Percentiles rank a stretch among this genome's conserved stretches.
Conservation (phyloP, 2,329 filamentous ascomycete species). For the Penicillium sp. region DNA sequence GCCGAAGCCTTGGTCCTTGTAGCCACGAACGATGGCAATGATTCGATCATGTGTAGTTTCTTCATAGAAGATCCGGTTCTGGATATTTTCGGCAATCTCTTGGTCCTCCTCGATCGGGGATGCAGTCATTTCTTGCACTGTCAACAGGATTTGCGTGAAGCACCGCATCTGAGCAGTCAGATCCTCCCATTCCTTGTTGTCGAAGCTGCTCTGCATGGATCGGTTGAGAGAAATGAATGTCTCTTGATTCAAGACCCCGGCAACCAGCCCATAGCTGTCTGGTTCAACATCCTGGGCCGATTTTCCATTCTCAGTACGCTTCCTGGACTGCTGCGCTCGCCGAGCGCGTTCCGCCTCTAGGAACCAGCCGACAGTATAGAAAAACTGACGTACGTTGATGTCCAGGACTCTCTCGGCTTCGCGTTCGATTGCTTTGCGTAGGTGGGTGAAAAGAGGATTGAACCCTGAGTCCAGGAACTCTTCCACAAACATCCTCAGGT, state of each 20-base stretch:
- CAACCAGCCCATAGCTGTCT: constrained; percentile 79
- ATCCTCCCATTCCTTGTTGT: constrained; percentile 81
- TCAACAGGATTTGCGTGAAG: constrained; percentile 89
- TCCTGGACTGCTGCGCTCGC: constrained; percentile 55
- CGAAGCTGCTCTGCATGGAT: constrained; percentile 70
- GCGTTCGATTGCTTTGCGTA: constrained; percentile 83
- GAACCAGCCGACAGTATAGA: constrained; percentile 91
- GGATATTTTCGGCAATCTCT: constrained; percentile 95
- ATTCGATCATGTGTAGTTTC: constrained; percentile 88
- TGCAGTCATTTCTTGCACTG: constrained; percentile 85
- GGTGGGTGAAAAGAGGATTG: constrained; percentile 79
- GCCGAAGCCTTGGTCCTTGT: constrained; percentile 88
- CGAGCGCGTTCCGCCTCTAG: constrained; percentile 75
- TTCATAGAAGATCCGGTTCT: constrained; percentile 97
- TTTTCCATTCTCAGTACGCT: constrained; percentile 46
- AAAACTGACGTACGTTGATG: constrained; percentile 77
- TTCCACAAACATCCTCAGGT: constrained; percentile 76
- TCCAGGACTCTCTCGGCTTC: constrained; percentile 76
- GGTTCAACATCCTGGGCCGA: constrained; percentile 54
- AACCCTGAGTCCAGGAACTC: constrained; percentile 95
- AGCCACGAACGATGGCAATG: constrained; percentile 71
- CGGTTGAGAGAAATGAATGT: constrained; percentile 86
- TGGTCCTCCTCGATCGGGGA: constrained; percentile 86
- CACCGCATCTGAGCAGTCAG: constrained; percentile 85
- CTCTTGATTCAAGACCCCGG: constrained; percentile 86